phyloP scores from a whole-genome alignment of 73 alveolate genomes.

The Paramecium primaurelia region DNA sequence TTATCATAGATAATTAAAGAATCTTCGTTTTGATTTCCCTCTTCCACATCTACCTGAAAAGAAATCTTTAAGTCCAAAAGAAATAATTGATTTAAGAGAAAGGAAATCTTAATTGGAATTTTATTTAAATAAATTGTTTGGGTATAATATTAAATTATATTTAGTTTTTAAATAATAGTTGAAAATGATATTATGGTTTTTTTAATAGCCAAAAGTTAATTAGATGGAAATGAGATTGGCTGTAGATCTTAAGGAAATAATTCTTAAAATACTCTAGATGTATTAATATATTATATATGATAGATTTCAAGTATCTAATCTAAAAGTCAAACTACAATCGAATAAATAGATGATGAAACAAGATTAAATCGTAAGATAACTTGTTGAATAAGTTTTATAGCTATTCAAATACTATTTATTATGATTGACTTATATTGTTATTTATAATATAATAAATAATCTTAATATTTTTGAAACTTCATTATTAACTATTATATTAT shows the following conservation, averaged over 20 bases:
- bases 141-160: neutral
- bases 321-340: neutral
- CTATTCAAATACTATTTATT: neutral
- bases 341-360: neutral
- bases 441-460: too few species aligned
- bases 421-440: neutral
- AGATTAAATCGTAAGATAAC: neutral
- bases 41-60: neutral
- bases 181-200: neutral
- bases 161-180: neutral
- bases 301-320: neutral
- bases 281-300: neutral
- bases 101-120: neutral
- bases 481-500: too few species aligned
- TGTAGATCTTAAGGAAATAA: neutral
- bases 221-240: constrained; percentile 37
- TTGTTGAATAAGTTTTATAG: neutral
- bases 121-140: neutral
- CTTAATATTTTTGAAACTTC: too few species aligned
- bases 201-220: neutral
- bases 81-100: neutral
- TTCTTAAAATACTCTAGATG: neutral
- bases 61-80: neutral
- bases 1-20: neutral
- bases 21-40: neutral